Evolutionary conservation across 352 stramenopile species (phyloP).

Genomic region (Phytophthora constricta): DNA sequence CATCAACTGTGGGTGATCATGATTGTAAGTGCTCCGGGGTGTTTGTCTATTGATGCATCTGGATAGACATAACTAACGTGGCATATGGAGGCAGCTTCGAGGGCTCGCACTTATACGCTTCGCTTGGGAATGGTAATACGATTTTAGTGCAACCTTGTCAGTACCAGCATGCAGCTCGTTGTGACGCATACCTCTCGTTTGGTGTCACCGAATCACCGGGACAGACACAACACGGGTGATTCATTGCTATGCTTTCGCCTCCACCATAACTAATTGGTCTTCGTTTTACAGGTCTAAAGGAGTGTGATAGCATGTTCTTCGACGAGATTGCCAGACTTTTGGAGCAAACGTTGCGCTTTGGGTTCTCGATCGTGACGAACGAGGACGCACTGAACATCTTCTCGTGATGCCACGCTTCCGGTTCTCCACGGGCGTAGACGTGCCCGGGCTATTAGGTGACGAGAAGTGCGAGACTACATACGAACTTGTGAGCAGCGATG

Average conservation of each 20-base stretch:
- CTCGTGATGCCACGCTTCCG: conserved; percentile 68
- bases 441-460: conserved; percentile 48
- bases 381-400: conserved; percentile 77
- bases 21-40: conserved; percentile 44
- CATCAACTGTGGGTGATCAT: conserved; percentile 73
- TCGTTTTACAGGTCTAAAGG: conserved; percentile 30
- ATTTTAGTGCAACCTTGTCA: conserved; percentile 68
- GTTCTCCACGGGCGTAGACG: conserved; percentile 63
- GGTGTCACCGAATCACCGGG: conserved; percentile 52
- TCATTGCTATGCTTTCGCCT: background rate
- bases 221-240: conserved; percentile 9
- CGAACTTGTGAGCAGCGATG: conserved; percentile 20
- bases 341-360: conserved; percentile 61
- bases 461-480: conserved; percentile 23
- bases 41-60: no score
- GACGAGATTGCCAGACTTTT: conserved; percentile 58
- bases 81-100: background rate
- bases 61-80: no score
- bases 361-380: conserved; percentile 62
- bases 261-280: background rate
- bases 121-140: background rate
- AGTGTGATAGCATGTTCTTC: conserved; percentile 78
- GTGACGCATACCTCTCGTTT: conserved; percentile 74
- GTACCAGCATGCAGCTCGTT: conserved; percentile 58
- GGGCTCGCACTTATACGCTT: no score